Evolutionary conservation across 176 grass and related monocot species (phyloP), one percentile per base, ranked within the genome.

Genomic region (Chloris gayana): DNA sequence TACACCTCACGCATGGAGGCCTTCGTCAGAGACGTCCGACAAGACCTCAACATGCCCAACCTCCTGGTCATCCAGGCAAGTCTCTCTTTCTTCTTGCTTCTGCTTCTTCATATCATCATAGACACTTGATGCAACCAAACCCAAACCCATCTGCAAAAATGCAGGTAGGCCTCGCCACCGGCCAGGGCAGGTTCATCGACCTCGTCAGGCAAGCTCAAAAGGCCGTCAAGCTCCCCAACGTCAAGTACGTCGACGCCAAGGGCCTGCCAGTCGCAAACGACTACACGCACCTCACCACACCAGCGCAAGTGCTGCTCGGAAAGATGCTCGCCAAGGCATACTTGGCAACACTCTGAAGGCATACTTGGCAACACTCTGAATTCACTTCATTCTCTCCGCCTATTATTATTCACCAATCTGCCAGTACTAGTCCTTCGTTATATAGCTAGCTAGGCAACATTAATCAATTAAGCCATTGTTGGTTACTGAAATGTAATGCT

Each of bases 41-140:
- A 8, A 0, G 91, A 93, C 80, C 87, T 93, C 19, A 64, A 9
- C 19, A 3, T 51, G 31, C 91, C 91, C 2, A 29, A 76, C 11
- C 87, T 93, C 9, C 87, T 83, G 3, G 76, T 93, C 51, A 89
- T 93, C 73, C 91, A 89, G 90, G 90, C 91, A 89, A 86, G 90
- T 79, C 1, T 49, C 12, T 14, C 42, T 45, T 45, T 17, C 14
- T 49, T 4, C 11, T 15, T 17, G 3, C 46, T 44, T 44, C 41
- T 44, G 7, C 7, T 12, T 44, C 35, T 37, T 37, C 35, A 37
- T 37, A n/a, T n/a, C n/a, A n/a, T n/a, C n/a, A n/a, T n/a, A n/a
- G n/a, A n/a, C n/a, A n/a, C n/a, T n/a, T 37, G 35, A 44, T 44
- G 41, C 37, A 44, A 44, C 41, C 46, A 49, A 14, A n/a, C n/a